phyloP scores from a whole-genome alignment of 352 stramenopile genomes.

The Pythium vanterpoolii region DNA sequence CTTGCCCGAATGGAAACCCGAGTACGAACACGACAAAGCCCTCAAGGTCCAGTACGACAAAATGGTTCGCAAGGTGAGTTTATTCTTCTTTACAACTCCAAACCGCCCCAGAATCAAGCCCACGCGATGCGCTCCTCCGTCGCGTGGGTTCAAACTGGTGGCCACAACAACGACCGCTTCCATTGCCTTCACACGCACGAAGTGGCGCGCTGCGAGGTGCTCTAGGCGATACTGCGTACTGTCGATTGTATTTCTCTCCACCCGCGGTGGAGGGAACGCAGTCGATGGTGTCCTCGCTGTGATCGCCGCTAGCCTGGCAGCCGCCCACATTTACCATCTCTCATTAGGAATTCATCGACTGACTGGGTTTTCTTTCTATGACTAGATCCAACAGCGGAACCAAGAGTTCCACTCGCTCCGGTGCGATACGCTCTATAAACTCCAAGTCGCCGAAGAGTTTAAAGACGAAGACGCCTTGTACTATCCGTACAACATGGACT shows the following conservation, averaged over 20 bases:
- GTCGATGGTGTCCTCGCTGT: not conserved
- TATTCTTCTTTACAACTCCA: conserved; percentile 3
- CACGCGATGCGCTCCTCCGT: conserved; percentile 39
- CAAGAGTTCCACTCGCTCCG: conserved; percentile 92
- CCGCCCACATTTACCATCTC: conserved; percentile 7
- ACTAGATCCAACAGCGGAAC: conserved; percentile 76
- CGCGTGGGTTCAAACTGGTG: conserved; percentile 86
- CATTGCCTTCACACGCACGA: conserved; percentile 24
- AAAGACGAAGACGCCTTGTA: conserved; percentile 96
- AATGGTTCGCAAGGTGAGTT: conserved; percentile 71
- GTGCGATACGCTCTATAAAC: conserved; percentile 95
- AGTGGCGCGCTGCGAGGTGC: not conserved
- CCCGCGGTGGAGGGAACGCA: conserved; percentile 11
- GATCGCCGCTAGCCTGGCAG: not conserved
- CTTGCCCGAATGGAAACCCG: conserved; percentile 53
- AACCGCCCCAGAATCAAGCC: conserved; percentile 84
- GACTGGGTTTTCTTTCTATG: conserved; percentile 3
- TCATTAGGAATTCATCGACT: not conserved
- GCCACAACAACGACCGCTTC: conserved; percentile 35
- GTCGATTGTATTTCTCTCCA: conserved; percentile 28
- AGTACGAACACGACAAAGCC: conserved; percentile 66
- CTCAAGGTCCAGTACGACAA: conserved; percentile 58
- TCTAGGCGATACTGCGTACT: not conserved
- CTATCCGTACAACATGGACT: conserved; percentile 99
- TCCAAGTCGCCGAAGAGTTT: conserved; percentile 96